Evolutionary conservation across 306 rosid species (phyloP), one percentile per base, ranked within the genome.

Genomic region (Gastrolobium villosum): DNA sequence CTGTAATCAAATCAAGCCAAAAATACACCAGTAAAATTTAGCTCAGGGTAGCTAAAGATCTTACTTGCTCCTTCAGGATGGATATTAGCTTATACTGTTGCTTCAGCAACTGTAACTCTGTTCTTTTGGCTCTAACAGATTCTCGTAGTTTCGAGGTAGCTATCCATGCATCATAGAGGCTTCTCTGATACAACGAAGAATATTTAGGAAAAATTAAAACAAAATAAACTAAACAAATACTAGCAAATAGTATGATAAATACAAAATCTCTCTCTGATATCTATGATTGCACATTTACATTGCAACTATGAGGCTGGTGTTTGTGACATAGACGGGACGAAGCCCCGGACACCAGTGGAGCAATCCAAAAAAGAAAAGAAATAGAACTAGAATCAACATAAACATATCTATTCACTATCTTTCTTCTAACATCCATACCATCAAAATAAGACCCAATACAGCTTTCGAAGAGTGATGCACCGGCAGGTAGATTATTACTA

Each of bases 51-150:
- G 54, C 40, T 37, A 44, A 37, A 57, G 60, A 78, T 86, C 98
- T 87, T 89, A 96, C 99, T 84, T 96, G 97, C 81, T 86, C 88
- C 77, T 91, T 89, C 79, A 96, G 89, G 81, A 96, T 85, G 78
- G 90, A 86, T 15, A 89, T 85, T 55, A 96, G 78, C 89, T 87
- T 96, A 78, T 88, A 61, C 52, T 82, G 86, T 66, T 88, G 97
- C 83, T 84, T 87, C 86, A 88, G 79, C 74, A 80, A 56, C 83
- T 90, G 93, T 61, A 93, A 81, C 84, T 90, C 93, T n/a, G 76
- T 77, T 81, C 92, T 90, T 87, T 89, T 96, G 78, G 93, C 91
- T 90, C 84, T 66, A 70, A 93, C 96, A 64, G 98, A 96, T 83
- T 96, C 99, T 10, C 98, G 91, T 30, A 96, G 87, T 76, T 83